Conservation (phyloP, 2,329 filamentous ascomycete genomes). For the Pseudogymnoascus sp. region DNA sequence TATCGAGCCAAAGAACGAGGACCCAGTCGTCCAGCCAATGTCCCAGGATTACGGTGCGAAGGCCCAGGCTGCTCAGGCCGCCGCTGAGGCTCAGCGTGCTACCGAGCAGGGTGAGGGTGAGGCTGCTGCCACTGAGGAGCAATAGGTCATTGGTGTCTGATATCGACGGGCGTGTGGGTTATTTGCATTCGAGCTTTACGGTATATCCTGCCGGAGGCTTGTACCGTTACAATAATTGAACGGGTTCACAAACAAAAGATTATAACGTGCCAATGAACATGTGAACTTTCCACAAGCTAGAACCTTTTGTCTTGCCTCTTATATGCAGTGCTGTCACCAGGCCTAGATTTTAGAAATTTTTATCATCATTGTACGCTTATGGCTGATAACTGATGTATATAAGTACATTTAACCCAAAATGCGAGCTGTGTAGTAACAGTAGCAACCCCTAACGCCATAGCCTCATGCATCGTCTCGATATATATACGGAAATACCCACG, state of each 20-base stretch:
- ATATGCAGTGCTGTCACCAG: not conserved
- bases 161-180: constrained; percentile 25
- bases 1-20: constrained; percentile 99
- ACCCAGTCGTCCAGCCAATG: constrained; percentile 86
- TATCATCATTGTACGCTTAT: constrained; percentile 4
- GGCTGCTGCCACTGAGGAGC: constrained; percentile 34
- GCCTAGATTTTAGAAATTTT: constrained; percentile 6
- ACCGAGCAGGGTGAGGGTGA: constrained; percentile 43
- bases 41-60: constrained; percentile 99
- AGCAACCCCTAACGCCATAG: constrained; percentile 3
- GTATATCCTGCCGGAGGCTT: constrained; percentile 22
- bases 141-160: constrained; percentile 22
- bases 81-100: constrained; percentile 51
- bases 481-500: constrained; percentile 3
- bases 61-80: constrained; percentile 60
- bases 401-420: constrained; percentile 5
- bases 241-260: constrained; percentile 17
- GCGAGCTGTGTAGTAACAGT: constrained; percentile 1
- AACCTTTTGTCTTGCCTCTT: not conserved
- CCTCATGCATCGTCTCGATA: constrained; percentile 5
- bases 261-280: constrained; percentile 23
- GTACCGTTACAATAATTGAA: constrained; percentile 23
- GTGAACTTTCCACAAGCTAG: constrained; percentile 28
- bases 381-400: constrained; percentile 1
- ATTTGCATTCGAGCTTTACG: constrained; percentile 24